Base-by-base conservation (phyloP, 495 filamentous ascomycete genomes). In the Xylaria intraflava region DNA sequence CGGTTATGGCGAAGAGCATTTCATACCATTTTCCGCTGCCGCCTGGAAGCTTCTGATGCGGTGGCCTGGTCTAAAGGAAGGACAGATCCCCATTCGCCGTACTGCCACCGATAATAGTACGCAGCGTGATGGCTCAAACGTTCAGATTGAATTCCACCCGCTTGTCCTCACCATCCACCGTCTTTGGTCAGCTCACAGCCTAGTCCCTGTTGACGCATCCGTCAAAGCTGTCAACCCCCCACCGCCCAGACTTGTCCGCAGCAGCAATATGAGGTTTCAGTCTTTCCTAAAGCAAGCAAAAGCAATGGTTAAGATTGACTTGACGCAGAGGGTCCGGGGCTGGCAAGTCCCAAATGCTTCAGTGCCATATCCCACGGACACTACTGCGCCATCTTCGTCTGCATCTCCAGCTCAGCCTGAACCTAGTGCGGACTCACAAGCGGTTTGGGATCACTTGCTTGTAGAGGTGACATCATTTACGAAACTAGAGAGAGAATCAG, bases 141-240 rank as follows among this genome's bases (percentile, higher is more conserved):
- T 95, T 8, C 78, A 87, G 61, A 92, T 86, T 59, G 93, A 98
- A 65, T 74, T 87, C 29, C 80, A 90, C 60, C 94, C 91, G 17
- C 90, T 88, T 1, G 78, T 95, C 19, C 88, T 95, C 69, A 90
- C 85, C 1, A 79, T 98, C 39, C 81, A 94, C 58, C 90, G 90
- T 56, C 73, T 97, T 9, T 78, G 80, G 58, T 74, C 76, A 17
- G 65, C 72, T n/a, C 77, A 68, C 8, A 80, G 72, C 49, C 65
- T 67, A n/a, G 62, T 77, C 16, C 71, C 77, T n/a, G 79, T 84
- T 5, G 73, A 77, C 12, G 76, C 84, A 55, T 65, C 75, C 1
- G 61, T 88, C 52, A 82, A 83, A 58, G 72, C 58, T 20, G 74
- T 66, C 51, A 84, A 81, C 61, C 78, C 73, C 19, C 69, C 76